These are phyloP conservation scores for Graphilbum ipis-grandicollis DNA, from an alignment of 2,329 filamentous ascomycete species.

Conservation along the genomic window DNA sequence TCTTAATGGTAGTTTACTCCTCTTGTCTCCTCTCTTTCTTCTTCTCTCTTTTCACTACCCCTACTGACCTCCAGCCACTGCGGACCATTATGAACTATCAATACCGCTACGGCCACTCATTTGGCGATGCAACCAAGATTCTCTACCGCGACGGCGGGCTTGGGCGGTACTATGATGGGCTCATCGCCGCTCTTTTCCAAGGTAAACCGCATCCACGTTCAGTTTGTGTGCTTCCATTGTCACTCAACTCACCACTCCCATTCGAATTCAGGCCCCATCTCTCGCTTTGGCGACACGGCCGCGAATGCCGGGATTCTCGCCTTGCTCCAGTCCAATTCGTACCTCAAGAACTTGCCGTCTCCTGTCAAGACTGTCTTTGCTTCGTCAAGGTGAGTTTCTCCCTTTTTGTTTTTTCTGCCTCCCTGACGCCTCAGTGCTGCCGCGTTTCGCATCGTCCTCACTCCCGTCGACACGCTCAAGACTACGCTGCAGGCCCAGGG, in stretches of 20 bases:
- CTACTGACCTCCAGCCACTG: slow-evolving; percentile 18
- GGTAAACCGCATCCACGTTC: slow-evolving; percentile 13
- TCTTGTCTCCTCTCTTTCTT: background rate
- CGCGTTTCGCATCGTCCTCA: slow-evolving; percentile 27
- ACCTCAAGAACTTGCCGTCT: slow-evolving; percentile 23
- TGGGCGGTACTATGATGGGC: slow-evolving; percentile 26
- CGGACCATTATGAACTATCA: slow-evolving; percentile 34
- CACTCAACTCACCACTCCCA: background rate
- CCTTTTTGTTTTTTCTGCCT: background rate
- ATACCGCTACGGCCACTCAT: slow-evolving; percentile 26
- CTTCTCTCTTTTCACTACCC: background rate
- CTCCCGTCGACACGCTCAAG: slow-evolving; percentile 30
- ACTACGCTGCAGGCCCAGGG: slow-evolving; percentile 31
- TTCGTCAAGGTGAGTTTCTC: slow-evolving; percentile 20
- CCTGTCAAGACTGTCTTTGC: slow-evolving; percentile 27
- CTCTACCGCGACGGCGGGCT: slow-evolving; percentile 24
- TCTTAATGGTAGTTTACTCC: slow-evolving; percentile 22
- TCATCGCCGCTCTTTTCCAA: slow-evolving; percentile 26
- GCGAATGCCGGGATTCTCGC: slow-evolving; percentile 32
- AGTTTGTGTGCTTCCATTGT: background rate
- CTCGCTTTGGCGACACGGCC: slow-evolving; percentile 29
- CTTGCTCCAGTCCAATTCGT: slow-evolving; percentile 26
- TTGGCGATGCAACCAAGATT: slow-evolving; percentile 20
- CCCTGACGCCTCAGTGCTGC: slow-evolving; percentile 18
- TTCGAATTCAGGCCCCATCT: slow-evolving; percentile 19